A percentile compares a stretch with the other conserved stretches of the same genome.
Evolutionary conservation across 768 basidiomycete species (phyloP).

Genomic region (Lactifluus piperatus): DNA sequence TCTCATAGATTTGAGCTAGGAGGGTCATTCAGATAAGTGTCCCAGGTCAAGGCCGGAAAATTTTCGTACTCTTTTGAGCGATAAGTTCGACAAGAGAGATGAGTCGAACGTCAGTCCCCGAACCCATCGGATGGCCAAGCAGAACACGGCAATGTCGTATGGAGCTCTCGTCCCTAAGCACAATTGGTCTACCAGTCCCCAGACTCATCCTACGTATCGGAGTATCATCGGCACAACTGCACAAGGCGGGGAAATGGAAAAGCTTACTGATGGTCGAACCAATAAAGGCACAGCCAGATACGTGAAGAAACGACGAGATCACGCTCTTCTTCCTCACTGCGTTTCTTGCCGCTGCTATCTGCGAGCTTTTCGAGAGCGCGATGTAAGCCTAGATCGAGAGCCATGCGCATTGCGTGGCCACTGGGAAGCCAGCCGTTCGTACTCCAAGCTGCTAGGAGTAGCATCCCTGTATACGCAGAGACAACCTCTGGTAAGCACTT

Average conservation of each 20-base stretch:
- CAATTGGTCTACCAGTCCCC: conserved; percentile 84
- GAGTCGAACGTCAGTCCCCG: conserved; percentile 82
- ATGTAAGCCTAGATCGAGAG: conserved; percentile 86
- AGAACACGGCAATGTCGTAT: conserved; percentile 79
- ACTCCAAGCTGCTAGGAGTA: conserved; percentile 87
- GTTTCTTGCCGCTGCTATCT: conserved; percentile 55
- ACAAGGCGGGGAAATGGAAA: not conserved
- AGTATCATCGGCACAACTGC: conserved; percentile 10
- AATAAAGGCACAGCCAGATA: conserved; percentile 91
- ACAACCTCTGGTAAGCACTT: not conserved
- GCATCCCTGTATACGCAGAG: conserved; percentile 59
- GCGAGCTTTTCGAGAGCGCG: conserved; percentile 87
- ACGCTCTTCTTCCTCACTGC: conserved; percentile 75
- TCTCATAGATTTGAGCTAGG: conserved; percentile 88
- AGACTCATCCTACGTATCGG: conserved; percentile 63
- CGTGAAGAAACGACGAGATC: conserved; percentile 87
- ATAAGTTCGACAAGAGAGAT: conserved; percentile 86
- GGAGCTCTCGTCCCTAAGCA: conserved; percentile 82
- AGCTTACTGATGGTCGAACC: conserved; percentile 91
- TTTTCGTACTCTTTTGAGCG: conserved; percentile 71
- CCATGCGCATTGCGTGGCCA: conserved; percentile 96
- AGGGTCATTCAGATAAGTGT: not conserved
- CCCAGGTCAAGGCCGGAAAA: not conserved
- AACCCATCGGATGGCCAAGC: conserved; percentile 77
- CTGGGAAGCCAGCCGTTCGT: conserved; percentile 93